A percentile compares a stretch with the other conserved stretches of the same genome.
phyloP scores from a whole-genome alignment of 73 alveolate species.

The Uronychia setigera region DNA sequence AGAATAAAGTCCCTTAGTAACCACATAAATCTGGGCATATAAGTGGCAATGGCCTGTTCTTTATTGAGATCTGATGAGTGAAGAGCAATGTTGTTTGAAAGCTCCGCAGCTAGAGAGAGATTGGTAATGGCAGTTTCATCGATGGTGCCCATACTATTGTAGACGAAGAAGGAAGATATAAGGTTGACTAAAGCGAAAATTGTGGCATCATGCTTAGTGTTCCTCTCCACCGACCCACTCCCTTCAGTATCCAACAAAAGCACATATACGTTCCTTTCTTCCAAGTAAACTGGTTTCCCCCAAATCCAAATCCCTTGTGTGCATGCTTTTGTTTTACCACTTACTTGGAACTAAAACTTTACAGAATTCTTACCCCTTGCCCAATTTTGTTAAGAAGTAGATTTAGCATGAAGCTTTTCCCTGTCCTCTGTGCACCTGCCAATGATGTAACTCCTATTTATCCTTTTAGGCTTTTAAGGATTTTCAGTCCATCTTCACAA shows the following conservation, averaged over 20 bases:
- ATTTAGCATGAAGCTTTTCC: slow-evolving; percentile 93
- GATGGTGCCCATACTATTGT: slow-evolving; percentile 93
- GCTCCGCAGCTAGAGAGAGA: slow-evolving; percentile 92
- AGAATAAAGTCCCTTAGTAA: slow-evolving; percentile 67
- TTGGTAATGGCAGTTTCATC: slow-evolving; percentile 92
- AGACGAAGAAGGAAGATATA: slow-evolving; percentile 88
- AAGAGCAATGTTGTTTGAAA: slow-evolving; percentile 78
- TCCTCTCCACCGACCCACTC: slow-evolving; percentile 90
- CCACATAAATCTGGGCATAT: slow-evolving; percentile 66
- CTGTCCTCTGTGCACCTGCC: slow-evolving; percentile 96
- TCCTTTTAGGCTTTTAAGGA: slow-evolving; percentile 57
- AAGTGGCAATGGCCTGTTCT: slow-evolving; percentile 24
- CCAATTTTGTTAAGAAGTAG: slow-evolving; percentile 76
- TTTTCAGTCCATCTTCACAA: slow-evolving; percentile 67
- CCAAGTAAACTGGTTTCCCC: slow-evolving; percentile 85
- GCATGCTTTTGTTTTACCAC: slow-evolving; percentile 90
- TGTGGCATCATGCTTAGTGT: slow-evolving; percentile 94
- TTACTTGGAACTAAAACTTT: slow-evolving; percentile 66
- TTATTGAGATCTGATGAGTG: slow-evolving; percentile 16
- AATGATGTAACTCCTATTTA: slow-evolving; percentile 84
- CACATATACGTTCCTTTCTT: slow-evolving; percentile 85
- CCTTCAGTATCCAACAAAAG: slow-evolving; percentile 97
- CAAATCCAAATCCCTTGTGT: slow-evolving; percentile 98
- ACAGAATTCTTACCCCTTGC: slow-evolving; percentile 55
- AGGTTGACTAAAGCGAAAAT: slow-evolving; percentile 95